Evolutionary conservation across 2,329 filamentous ascomycete species (phyloP).

Genomic region (Aspergillus quadricinctus): DNA sequence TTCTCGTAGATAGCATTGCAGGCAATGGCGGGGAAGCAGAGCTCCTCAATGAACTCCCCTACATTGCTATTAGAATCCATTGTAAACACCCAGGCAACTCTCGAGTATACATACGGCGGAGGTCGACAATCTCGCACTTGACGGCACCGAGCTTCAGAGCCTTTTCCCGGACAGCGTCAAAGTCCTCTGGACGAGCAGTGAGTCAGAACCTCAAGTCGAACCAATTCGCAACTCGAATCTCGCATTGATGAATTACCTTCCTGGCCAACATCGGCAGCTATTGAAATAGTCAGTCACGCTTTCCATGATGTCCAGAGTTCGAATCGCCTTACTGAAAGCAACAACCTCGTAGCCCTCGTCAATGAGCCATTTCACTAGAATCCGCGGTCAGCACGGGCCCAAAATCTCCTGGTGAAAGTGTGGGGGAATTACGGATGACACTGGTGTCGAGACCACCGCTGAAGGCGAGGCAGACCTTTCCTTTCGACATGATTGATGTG

Average conservation of each 20-base stretch:
- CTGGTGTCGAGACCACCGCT: constrained; percentile 56
- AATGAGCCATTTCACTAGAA: constrained; percentile 41
- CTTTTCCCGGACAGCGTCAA: constrained; percentile 67
- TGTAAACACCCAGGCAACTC: not conserved
- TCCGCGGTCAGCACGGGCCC: constrained; percentile 12
- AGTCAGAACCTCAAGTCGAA: not conserved
- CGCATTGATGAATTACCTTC: constrained; percentile 40
- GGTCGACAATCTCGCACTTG: constrained; percentile 60
- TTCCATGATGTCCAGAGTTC: not conserved
- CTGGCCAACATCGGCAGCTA: constrained; percentile 68
- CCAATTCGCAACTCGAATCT: not conserved
- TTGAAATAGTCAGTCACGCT: constrained; percentile 9
- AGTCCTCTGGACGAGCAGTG: constrained; percentile 56
- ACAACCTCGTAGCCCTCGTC: constrained; percentile 57
- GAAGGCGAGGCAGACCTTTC: constrained; percentile 17
- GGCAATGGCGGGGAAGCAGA: constrained; percentile 69
- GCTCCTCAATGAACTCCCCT: constrained; percentile 71
- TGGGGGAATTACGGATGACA: constrained; percentile 46
- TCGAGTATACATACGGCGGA: constrained; percentile 44
- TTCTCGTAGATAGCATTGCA: constrained; percentile 65
- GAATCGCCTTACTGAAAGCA: constrained; percentile 48
- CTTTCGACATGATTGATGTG: constrained; percentile 1
- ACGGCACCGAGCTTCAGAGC: constrained; percentile 64
- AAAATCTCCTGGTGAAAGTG: constrained; percentile 11
- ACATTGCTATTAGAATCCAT: not conserved